Evolutionary conservation across 1,284 basidiomycete species (phyloP).

Genomic region (Abortiporus biennis): DNA sequence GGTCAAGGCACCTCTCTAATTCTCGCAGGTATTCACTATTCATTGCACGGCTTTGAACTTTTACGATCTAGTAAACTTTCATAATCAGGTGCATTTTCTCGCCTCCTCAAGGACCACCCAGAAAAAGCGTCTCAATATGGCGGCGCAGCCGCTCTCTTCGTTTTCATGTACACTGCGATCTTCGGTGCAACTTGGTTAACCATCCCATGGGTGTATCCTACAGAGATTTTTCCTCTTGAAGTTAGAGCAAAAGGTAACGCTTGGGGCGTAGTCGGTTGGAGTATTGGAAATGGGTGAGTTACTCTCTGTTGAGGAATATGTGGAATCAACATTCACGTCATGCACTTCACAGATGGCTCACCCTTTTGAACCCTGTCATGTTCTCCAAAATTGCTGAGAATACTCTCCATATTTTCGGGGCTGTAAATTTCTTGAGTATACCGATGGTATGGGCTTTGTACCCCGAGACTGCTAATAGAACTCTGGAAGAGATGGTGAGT

Average conservation of each 20-base stretch:
- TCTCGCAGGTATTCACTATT: too few species aligned
- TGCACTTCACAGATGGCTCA: conserved; percentile 23
- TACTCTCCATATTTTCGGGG: conserved; percentile 41
- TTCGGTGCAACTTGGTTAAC: conserved; percentile 56
- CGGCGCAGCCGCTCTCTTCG: conserved; percentile 41
- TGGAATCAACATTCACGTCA: neutral
- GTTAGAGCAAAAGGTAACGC: conserved; percentile 52
- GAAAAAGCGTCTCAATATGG: conserved; percentile 37
- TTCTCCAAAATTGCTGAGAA: conserved; percentile 29
- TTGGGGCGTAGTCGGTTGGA: conserved; percentile 48
- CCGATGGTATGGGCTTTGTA: conserved; percentile 45
- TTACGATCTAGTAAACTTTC: too few species aligned
- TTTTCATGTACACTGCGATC: conserved; percentile 40
- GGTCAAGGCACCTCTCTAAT: conserved; percentile 32
- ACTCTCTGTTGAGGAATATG: conserved; percentile 17
- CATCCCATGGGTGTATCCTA: conserved; percentile 39
- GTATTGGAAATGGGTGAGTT: conserved; percentile 37
- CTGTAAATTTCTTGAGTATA: conserved; percentile 40
- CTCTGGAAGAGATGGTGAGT: conserved; percentile 41
- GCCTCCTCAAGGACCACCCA: conserved; percentile 36
- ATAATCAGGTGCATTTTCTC: conserved; percentile 39
- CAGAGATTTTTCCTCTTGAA: conserved; percentile 57
- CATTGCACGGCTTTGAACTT: too few species aligned
- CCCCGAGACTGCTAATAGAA: conserved; percentile 46
- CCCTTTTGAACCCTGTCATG: conserved; percentile 30